These are phyloP conservation scores for Lactarius hatsudake DNA, from an alignment of 768 basidiomycete genomes.

Conservation along the genomic window DNA sequence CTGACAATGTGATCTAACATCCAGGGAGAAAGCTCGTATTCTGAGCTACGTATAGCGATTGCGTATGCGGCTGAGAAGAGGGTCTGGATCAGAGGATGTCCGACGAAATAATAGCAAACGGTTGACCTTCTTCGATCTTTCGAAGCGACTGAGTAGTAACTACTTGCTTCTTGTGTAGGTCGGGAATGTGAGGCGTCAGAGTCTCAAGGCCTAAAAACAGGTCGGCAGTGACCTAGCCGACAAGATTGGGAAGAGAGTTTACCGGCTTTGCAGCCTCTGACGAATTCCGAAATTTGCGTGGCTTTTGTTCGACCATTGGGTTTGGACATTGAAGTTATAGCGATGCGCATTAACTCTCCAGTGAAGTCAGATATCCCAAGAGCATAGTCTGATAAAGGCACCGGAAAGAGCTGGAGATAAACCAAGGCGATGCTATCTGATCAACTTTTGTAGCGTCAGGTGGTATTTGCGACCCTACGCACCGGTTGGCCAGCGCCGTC, in stretches of 20 bases:
- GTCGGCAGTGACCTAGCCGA: neutral
- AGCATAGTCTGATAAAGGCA: slow-evolving; percentile 82
- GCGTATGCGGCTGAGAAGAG: slow-evolving; percentile 62
- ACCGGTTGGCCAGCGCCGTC: slow-evolving; percentile 48
- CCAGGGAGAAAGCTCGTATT: slow-evolving; percentile 66
- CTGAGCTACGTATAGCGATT: slow-evolving; percentile 66
- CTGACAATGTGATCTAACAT: slow-evolving; percentile 68
- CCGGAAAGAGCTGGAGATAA: slow-evolving; percentile 61
- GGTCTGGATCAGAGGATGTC: neutral
- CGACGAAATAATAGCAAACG: neutral
- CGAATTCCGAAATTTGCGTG: slow-evolving; percentile 62
- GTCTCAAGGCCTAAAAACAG: slow-evolving; percentile 66
- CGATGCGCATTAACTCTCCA: slow-evolving; percentile 95
- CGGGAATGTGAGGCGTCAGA: slow-evolving; percentile 64
- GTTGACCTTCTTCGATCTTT: slow-evolving; percentile 90
- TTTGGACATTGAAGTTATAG: slow-evolving; percentile 75
- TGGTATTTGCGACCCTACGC: slow-evolving; percentile 1
- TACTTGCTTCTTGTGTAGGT: slow-evolving; percentile 81
- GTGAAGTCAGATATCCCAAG: slow-evolving; percentile 93
- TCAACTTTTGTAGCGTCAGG: neutral
- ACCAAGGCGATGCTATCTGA: neutral
- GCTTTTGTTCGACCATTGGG: slow-evolving; percentile 65
- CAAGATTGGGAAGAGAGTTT: slow-evolving; percentile 26
- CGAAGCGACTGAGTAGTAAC: slow-evolving; percentile 85
- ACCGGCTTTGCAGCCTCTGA: slow-evolving; percentile 73